phyloP scores from a whole-genome alignment of 2,329 filamentous ascomycete species.

The Tolypocladium cylindrosporum region DNA sequence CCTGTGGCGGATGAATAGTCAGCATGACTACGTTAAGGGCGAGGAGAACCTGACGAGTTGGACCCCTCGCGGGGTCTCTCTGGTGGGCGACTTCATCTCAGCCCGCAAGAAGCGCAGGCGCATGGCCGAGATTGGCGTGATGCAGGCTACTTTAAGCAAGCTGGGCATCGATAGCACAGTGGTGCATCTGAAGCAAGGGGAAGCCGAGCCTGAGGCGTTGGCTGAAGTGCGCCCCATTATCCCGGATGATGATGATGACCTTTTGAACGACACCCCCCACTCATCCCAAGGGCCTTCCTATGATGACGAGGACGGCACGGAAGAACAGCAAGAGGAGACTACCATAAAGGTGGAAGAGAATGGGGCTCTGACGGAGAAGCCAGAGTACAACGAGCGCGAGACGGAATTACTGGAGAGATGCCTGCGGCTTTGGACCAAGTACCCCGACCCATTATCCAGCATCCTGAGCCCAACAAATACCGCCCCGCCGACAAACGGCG shows the following conservation, averaged over 20 bases:
- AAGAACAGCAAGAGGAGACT: constrained; percentile 11
- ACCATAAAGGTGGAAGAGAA: constrained; percentile 9
- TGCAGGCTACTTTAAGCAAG: constrained; percentile 54
- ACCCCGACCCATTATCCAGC: constrained; percentile 43
- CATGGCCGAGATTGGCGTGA: constrained; percentile 69
- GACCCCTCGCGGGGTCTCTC: constrained; percentile 79
- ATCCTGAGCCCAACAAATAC: constrained; percentile 54
- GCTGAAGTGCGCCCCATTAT: constrained; percentile 30
- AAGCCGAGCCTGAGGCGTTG: constrained; percentile 24
- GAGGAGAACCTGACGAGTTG: constrained; percentile 79
- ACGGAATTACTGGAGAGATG: constrained; percentile 41
- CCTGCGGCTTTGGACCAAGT: constrained; percentile 54
- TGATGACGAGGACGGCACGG: constrained; percentile 16
- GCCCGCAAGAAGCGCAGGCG: constrained; percentile 65
- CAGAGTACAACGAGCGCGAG: constrained; percentile 38
- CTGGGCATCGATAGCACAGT: constrained; percentile 38
- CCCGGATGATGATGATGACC: constrained; percentile 45
- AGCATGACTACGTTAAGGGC: constrained; percentile 91
- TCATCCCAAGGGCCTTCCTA: constrained; percentile 32
- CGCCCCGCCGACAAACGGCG: constrained; percentile 57
- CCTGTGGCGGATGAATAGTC: constrained; percentile 92
- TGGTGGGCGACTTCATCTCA: constrained; percentile 79
- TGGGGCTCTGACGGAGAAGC: constrained; percentile 8
- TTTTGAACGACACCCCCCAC: constrained; percentile 48
- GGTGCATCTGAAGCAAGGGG: constrained; percentile 18